A percentile compares a stretch with the other conserved stretches of the same genome.
These are phyloP conservation scores for Tetraselmis striata DNA, from an alignment of 139 green algal species.

Conservation along the genomic window DNA sequence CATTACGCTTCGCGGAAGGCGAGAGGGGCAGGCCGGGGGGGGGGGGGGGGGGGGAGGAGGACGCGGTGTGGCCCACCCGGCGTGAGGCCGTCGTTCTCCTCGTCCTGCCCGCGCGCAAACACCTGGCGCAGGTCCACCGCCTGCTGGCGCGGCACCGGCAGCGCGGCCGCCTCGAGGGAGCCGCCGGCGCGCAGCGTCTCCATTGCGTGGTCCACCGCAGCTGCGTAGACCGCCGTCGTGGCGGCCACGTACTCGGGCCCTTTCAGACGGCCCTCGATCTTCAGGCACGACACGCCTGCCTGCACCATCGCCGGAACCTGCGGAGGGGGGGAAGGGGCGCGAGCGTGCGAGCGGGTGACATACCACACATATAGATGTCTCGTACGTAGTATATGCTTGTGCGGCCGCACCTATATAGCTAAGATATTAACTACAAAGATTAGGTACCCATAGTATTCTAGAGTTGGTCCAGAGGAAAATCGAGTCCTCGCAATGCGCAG, in stretches of 20 bases:
- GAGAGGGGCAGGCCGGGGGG: too few species aligned
- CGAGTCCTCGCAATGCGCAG: too few species aligned
- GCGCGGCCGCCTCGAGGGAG: background rate
- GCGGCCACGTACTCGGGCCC: slow-evolving; percentile 77
- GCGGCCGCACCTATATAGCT: too few species aligned
- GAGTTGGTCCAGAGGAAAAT: too few species aligned
- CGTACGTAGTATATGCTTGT: too few species aligned
- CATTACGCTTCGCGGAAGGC: too few species aligned
- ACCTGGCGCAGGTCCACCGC: slow-evolving; percentile 53
- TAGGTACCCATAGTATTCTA: too few species aligned
- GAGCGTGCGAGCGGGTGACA: background rate
- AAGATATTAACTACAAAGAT: too few species aligned
- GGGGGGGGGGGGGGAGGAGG: too few species aligned
- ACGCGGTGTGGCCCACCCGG: too few species aligned
- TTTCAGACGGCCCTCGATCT: slow-evolving; percentile 81
- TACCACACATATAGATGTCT: slow-evolving; percentile 15
- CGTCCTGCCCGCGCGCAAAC: slow-evolving; percentile 77
- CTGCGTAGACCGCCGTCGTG: slow-evolving; percentile 52
- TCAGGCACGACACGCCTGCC: slow-evolving; percentile 74
- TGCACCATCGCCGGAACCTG: slow-evolving; percentile 62
- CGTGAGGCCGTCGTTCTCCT: slow-evolving; percentile 35
- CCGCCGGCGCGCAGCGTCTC: slow-evolving; percentile 19
- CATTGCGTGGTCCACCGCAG: slow-evolving; percentile 71
- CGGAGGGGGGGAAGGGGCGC: slow-evolving; percentile 9
- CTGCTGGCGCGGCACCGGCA: slow-evolving; percentile 9